phyloP scores from a whole-genome alignment of 768 basidiomycete species.

The Lactarius sanguifluus region DNA sequence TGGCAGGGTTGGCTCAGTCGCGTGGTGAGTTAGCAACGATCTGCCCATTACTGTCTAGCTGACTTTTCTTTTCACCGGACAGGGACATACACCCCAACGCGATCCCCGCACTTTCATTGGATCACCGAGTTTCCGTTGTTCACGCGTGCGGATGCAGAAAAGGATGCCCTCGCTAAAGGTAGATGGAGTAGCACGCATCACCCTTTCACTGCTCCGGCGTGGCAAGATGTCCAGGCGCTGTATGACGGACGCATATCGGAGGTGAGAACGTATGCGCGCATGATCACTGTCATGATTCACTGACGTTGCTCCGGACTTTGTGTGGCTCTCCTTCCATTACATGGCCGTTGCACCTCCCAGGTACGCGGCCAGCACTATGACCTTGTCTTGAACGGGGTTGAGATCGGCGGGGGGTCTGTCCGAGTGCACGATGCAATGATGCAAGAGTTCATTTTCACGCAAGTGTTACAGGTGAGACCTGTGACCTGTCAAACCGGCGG shows the following conservation, averaged over 20 bases:
- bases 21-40: constrained; percentile 48
- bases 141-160: constrained; percentile 82
- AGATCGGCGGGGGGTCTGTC: constrained; percentile 93
- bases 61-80: constrained; percentile 32
- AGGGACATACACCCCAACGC: constrained; percentile 55
- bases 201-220: constrained; percentile 96
- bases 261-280: constrained; percentile 33
- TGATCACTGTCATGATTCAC: constrained; percentile 40
- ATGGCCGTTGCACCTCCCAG: constrained; percentile 39
- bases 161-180: constrained; percentile 80
- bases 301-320: constrained; percentile 9
- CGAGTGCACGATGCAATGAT: constrained; percentile 85
- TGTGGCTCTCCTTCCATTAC: constrained; percentile 11
- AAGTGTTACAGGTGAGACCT: constrained; percentile 67
- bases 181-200: constrained; percentile 94
- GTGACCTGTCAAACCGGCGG: not conserved
- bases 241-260: constrained; percentile 64
- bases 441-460: constrained; percentile 78
- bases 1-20: constrained; percentile 64
- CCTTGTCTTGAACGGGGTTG: constrained; percentile 89
- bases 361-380: constrained; percentile 96
- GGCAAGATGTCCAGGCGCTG: constrained; percentile 78
- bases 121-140: constrained; percentile 95
- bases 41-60: constrained; percentile 13
- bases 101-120: constrained; percentile 85